phyloP scores from a whole-genome alignment of 345 rosid species.

The Moricandia moricandioides region DNA sequence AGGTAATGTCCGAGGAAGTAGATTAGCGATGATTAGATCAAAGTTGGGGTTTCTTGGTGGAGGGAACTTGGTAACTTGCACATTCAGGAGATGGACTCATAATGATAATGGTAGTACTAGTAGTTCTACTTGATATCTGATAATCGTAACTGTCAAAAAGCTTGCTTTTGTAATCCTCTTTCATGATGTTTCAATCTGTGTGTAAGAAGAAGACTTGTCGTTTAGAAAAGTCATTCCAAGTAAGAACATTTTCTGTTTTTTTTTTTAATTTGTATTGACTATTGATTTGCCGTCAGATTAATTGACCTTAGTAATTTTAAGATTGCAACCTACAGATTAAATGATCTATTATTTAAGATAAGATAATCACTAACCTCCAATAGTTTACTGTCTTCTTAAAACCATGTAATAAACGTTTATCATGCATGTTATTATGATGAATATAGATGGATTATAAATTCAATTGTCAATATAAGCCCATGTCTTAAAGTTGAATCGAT shows the following conservation, averaged over 20 bases:
- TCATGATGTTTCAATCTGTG: neutral
- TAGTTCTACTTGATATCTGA: constrained; percentile 35
- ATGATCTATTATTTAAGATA: neutral
- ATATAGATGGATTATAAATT: neutral
- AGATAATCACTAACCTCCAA: no score
- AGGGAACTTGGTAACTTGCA: constrained; percentile 52
- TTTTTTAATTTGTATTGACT: neutral
- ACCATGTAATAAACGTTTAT: no score
- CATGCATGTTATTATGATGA: no score
- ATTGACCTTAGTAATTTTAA: neutral
- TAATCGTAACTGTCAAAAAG: constrained; percentile 27
- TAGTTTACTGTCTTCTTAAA: no score
- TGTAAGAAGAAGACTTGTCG: constrained; percentile 10
- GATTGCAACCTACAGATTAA: neutral
- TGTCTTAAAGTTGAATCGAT: neutral
- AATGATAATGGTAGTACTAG: constrained; percentile 40
- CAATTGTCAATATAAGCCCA: constrained; percentile 2
- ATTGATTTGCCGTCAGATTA: neutral
- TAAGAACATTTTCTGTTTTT: neutral
- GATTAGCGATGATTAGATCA: constrained; percentile 48
- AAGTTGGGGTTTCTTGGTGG: constrained; percentile 56
- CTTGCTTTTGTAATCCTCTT: neutral
- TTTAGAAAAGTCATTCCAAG: constrained; percentile 19
- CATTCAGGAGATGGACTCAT: constrained; percentile 58
- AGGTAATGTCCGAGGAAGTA: constrained; percentile 46